These are phyloP conservation scores for Penicillium decumbens DNA, from an alignment of 2,329 filamentous ascomycete genomes.

Conservation along the genomic window DNA sequence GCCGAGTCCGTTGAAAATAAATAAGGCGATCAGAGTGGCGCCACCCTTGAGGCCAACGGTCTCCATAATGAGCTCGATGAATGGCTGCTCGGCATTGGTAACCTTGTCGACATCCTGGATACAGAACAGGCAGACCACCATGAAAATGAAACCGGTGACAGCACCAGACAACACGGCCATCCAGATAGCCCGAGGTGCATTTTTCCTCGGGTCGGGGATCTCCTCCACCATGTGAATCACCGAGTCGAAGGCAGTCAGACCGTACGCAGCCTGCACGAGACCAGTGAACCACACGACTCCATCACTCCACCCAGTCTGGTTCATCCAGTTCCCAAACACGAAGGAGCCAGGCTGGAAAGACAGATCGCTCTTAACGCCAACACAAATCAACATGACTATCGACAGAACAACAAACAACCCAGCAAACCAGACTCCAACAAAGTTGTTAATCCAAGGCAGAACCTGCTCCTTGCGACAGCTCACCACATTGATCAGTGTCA, in stretches of 20 bases:
- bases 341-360: constrained; percentile 49
- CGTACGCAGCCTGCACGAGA: constrained; percentile 55
- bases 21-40: constrained; percentile 50
- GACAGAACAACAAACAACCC: constrained; percentile 51
- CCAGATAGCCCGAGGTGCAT: constrained; percentile 51
- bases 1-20: constrained; percentile 54
- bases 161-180: constrained; percentile 50
- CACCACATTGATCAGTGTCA: constrained; percentile 51
- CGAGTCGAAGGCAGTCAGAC: constrained; percentile 55
- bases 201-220: constrained; percentile 50
- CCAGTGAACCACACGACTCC: constrained; percentile 57
- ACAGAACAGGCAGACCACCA: constrained; percentile 51
- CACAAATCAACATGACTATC: constrained; percentile 50
- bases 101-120: constrained; percentile 47
- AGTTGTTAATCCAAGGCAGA: constrained; percentile 54
- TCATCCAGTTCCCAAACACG: constrained; percentile 52
- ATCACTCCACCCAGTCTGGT: constrained; percentile 51
- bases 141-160: constrained; percentile 50
- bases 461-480: constrained; percentile 49
- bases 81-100: constrained; percentile 44
- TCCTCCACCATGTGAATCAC: constrained; percentile 58
- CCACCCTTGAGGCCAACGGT: constrained; percentile 42
- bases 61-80: constrained; percentile 47
- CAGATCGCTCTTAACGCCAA: constrained; percentile 45
- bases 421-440: constrained; percentile 52